phyloP scores from a whole-genome alignment of 768 basidiomycete species.

The Calocera cornea region DNA sequence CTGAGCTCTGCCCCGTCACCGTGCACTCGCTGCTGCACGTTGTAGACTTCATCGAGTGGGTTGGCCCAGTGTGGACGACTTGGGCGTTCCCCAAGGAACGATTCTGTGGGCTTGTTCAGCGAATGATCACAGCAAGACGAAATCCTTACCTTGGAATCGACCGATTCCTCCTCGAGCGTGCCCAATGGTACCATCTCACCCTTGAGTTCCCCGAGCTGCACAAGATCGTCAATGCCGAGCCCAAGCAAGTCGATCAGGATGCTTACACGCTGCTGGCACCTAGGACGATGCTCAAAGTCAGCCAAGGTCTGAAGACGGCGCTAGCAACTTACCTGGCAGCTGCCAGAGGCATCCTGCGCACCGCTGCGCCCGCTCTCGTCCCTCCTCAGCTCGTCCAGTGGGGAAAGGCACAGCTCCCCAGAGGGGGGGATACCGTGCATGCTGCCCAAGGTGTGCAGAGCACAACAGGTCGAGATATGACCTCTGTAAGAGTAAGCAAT shows the following conservation, averaged over 20 bases:
- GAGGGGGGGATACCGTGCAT: background rate
- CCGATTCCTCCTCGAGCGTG: constrained; percentile 6
- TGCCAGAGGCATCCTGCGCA: background rate
- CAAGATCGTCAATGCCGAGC: background rate
- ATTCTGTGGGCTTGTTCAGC: constrained; percentile 15
- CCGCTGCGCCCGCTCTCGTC: background rate
- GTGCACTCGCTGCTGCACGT: constrained; percentile 26
- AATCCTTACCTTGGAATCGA: constrained; percentile 24
- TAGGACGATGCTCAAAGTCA: background rate
- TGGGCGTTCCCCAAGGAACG: constrained; percentile 26
- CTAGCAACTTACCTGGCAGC: background rate
- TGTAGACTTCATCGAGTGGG: constrained; percentile 18
- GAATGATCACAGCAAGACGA: constrained; percentile 15
- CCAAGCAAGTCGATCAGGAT: background rate
- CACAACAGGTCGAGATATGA: background rate
- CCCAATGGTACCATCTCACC: background rate
- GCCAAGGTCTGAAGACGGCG: background rate
- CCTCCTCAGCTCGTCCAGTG: background rate
- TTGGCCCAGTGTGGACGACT: constrained; percentile 18
- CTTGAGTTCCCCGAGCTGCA: background rate
- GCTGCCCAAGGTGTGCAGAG: background rate
- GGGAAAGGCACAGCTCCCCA: background rate
- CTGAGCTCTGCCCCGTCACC: constrained; percentile 20
- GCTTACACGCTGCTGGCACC: background rate
- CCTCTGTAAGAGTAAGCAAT: background rate